Conservation (phyloP, 768 basidiomycete genomes). For the Serpula lacrymans region DNA sequence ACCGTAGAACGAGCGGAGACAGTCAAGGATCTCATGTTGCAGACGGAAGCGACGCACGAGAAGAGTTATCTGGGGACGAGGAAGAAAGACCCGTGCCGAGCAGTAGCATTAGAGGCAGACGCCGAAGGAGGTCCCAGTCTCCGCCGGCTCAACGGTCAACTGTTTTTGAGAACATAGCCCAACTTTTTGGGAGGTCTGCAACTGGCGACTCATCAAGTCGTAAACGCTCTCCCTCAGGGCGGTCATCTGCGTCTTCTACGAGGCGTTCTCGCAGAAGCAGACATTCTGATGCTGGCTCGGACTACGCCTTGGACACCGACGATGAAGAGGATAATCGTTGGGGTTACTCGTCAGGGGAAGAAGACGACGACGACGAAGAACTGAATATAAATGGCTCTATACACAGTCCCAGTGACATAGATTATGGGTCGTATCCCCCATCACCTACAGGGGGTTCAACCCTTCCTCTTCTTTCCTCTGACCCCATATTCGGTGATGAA, state of each 20-base stretch:
- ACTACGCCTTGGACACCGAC: conserved; percentile 52
- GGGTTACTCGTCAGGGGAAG: conserved; percentile 91
- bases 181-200: conserved; percentile 57
- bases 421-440: conserved; percentile 69
- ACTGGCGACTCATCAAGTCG: conserved; percentile 39
- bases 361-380: conserved; percentile 48
- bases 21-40: conserved; percentile 38
- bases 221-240: conserved; percentile 54
- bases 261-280: conserved; percentile 47
- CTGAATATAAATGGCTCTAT: no score
- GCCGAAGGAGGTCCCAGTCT: conserved; percentile 33
- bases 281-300: conserved; percentile 56
- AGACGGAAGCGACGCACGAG: conserved; percentile 34
- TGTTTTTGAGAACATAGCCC: conserved; percentile 64
- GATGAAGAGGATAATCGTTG: conserved; percentile 74
- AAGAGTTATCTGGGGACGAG: conserved; percentile 34
- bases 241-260: conserved; percentile 50
- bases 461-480: conserved; percentile 67
- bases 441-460: conserved; percentile 48
- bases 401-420: conserved; percentile 62
- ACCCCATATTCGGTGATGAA: conserved; percentile 83
- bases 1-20: conserved; percentile 44
- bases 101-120: conserved; percentile 25
- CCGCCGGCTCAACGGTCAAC: conserved; percentile 31
- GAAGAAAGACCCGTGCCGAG: conserved; percentile 26